Evolutionary conservation across 1,284 basidiomycete species (phyloP), one percentile per base, ranked within the genome.

Genomic region (Marasmius fiardii): DNA sequence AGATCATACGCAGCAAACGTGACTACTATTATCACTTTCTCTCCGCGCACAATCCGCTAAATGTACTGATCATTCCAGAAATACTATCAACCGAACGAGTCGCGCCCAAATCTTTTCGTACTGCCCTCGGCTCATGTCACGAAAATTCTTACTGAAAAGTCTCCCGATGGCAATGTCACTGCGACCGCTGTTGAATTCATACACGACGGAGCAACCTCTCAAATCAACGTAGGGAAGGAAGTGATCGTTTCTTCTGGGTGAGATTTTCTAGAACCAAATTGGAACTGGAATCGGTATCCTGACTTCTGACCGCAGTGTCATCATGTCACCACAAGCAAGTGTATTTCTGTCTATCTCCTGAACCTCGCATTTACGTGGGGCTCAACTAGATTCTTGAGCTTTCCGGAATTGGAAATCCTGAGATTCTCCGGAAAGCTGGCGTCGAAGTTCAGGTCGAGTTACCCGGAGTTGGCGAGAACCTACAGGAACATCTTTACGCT

Each of bases 401-500:
- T 1, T 51, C 49, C 26, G 54, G 54, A 24, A 56, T 56, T 23
- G 54, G 54, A 20, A 18, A 41, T 11, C 18, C 12, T 6, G 50
- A 56, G 7, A 37, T 56, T 8, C 24, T 56, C 5, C 33, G 16
- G 2, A 31, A 39, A 23, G 44, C 45, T 16, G 41, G 34, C 16
- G 43, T 58, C 7, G 28, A 28, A n/a, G 14, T 50, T 8, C 49
- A 44, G 26, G 24, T 51, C 10, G 35, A 37, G 3, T 39, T 58
- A 11, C 14, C 33, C n/a, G 55, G 55, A 7, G 55, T 53, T 14
- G 55, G 52, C 4, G 68, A 68, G 57, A 82, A 83, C 62, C 65
- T 79, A 4, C 78, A 79, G 50, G 81, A 82, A 52, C 80, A 82
- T 57, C 54, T 66, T 14, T 65, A 64, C 41, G 51, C 61, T n/a